These are phyloP conservation scores for Exophiala xenobiotica DNA, from an alignment of 2,329 filamentous ascomycete genomes.

Conservation along the genomic window DNA sequence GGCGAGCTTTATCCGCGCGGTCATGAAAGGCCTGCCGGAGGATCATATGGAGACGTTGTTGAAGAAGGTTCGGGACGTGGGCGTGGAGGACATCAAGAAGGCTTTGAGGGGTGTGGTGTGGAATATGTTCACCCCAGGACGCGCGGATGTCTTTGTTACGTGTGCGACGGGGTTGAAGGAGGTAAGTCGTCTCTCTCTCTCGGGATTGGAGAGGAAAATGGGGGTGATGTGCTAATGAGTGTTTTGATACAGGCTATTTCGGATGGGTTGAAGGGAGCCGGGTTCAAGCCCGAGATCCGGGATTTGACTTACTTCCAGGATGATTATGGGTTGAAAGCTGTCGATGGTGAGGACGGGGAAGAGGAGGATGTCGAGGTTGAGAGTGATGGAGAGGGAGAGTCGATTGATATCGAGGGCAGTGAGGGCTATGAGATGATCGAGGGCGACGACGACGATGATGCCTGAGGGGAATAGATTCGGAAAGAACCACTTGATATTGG, in stretches of 20 bases:
- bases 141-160: slow-evolving; percentile 81
- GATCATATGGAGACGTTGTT: slow-evolving; percentile 78
- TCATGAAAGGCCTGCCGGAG: slow-evolving; percentile 71
- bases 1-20: slow-evolving; percentile 78
- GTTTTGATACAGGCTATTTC: slow-evolving; percentile 62
- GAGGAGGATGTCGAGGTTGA: slow-evolving; percentile 48
- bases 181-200: slow-evolving; percentile 55
- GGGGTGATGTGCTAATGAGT: slow-evolving; percentile 26
- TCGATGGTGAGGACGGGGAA: slow-evolving; percentile 59
- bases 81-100: slow-evolving; percentile 70
- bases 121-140: slow-evolving; percentile 75
- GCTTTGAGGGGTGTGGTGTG: slow-evolving; percentile 74
- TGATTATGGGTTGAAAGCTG: slow-evolving; percentile 76
- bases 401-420: slow-evolving; percentile 50
- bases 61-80: slow-evolving; percentile 72
- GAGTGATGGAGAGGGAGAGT: slow-evolving; percentile 47
- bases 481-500: background rate
- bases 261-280: slow-evolving; percentile 69
- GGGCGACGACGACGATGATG: background rate
- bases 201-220: slow-evolving; percentile 11
- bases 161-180: slow-evolving; percentile 83
- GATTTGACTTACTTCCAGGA: slow-evolving; percentile 80
- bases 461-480: background rate
- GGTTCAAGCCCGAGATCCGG: slow-evolving; percentile 75
- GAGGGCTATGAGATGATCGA: slow-evolving; percentile 38